Evolutionary conservation across 805 yeast species (phyloP).

Genomic region (Huiozyma sinensis): DNA sequence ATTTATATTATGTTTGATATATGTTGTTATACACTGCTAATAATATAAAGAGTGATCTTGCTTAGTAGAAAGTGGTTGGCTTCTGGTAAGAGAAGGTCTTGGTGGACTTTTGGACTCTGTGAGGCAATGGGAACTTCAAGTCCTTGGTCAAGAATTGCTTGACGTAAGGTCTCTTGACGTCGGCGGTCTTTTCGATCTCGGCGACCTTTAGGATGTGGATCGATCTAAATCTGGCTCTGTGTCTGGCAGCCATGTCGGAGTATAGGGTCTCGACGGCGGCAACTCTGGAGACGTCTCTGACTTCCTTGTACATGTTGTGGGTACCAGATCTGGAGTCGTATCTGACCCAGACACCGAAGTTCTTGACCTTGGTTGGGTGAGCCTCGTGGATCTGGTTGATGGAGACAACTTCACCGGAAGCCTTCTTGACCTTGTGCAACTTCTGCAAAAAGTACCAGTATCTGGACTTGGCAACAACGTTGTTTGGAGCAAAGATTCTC

Average conservation of each 20-base stretch:
- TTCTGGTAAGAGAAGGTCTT: slow-evolving; percentile 82
- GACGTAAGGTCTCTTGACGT: slow-evolving; percentile 98
- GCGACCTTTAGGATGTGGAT: slow-evolving; percentile 99
- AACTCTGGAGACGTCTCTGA: slow-evolving; percentile 98
- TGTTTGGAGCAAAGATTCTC: slow-evolving; percentile 99
- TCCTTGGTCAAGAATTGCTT: slow-evolving; percentile 92
- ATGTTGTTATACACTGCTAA: slow-evolving; percentile 1
- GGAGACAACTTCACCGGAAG: slow-evolving; percentile 98
- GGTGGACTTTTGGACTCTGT: slow-evolving; percentile 91
- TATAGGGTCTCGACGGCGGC: slow-evolving; percentile 97
- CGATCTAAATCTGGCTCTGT: slow-evolving; percentile 99
- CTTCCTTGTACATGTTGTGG: slow-evolving; percentile 99
- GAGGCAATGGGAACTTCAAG: slow-evolving; percentile 99
- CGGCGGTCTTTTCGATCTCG: slow-evolving; percentile 94
- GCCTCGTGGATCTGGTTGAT: slow-evolving; percentile 86
- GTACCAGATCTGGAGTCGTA: slow-evolving; percentile 99
- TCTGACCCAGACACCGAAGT: slow-evolving; percentile 99
- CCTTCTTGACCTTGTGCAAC: slow-evolving; percentile 98
- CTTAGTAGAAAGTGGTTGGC: slow-evolving; percentile 96
- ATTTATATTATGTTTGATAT: slow-evolving; percentile 5
- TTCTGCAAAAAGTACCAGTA: slow-evolving; percentile 99
- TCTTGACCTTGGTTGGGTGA: slow-evolving; percentile 98
- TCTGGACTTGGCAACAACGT: slow-evolving; percentile 99
- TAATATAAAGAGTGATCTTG: slow-evolving; percentile 3
- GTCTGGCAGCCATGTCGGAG: slow-evolving; percentile 99